These are phyloP conservation scores for Candida krabiensis DNA, from an alignment of 805 yeast species.

Conservation along the genomic window DNA sequence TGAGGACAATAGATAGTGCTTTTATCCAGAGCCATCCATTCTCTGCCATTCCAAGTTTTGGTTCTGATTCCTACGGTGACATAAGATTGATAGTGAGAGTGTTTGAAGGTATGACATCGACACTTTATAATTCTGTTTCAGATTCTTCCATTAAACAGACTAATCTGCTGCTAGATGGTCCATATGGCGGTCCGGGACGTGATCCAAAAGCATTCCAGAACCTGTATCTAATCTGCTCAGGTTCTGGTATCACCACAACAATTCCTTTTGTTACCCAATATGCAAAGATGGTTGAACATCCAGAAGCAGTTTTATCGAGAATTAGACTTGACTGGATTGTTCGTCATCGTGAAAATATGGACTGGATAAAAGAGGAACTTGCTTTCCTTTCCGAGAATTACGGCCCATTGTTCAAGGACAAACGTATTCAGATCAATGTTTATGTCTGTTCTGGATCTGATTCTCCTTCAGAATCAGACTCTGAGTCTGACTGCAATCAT, in stretches of 20 bases:
- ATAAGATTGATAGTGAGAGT: conserved; percentile 48
- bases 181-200: conserved; percentile 55
- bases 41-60: conserved; percentile 41
- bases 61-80: conserved; percentile 22
- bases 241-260: conserved; percentile 53
- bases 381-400: conserved; percentile 33
- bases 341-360: conserved; percentile 31
- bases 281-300: conserved; percentile 24
- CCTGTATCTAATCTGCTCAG: conserved; percentile 43
- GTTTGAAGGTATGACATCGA: conserved; percentile 46
- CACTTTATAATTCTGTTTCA: conserved; percentile 30
- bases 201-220: conserved; percentile 45
- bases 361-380: conserved; percentile 43
- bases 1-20: conserved; percentile 45
- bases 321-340: conserved; percentile 49
- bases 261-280: conserved; percentile 39
- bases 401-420: conserved; percentile 20
- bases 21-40: conserved; percentile 58
- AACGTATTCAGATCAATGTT: conserved; percentile 16
- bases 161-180: conserved; percentile 51
- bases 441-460: conserved; percentile 8
- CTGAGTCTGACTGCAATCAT: neutral
- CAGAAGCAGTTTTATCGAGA: conserved; percentile 21
- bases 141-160: conserved; percentile 25
- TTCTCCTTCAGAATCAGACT: neutral